phyloP scores from a whole-genome alignment of 306 rosid species.

The Styphnolobium japonicum region DNA sequence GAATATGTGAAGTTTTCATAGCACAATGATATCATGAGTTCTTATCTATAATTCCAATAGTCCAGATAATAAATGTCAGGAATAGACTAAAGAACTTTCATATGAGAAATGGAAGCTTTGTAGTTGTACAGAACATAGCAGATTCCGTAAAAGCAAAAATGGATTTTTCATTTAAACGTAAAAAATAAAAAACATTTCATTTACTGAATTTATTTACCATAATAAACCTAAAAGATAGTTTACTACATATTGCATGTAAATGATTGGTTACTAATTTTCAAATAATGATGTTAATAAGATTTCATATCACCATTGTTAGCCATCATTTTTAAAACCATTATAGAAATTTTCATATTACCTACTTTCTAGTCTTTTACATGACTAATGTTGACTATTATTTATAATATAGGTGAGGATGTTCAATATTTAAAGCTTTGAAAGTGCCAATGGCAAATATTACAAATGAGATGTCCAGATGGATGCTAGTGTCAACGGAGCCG shows the following conservation, averaged over 20 bases:
- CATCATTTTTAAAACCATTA: not conserved
- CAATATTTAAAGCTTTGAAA: not conserved
- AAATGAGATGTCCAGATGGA: not conserved
- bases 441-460: not conserved
- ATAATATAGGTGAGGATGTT: not conserved
- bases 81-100: not conserved
- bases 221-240: not conserved
- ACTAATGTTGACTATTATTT: not conserved
- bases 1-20: not conserved
- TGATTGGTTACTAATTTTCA: not conserved
- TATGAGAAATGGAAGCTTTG: not conserved
- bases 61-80: not conserved
- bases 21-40: not conserved
- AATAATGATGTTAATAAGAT: not conserved
- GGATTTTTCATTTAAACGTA: not conserved
- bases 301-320: not conserved
- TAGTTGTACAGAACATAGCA: no score
- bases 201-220: not conserved
- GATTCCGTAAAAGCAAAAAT: not conserved
- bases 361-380: not conserved
- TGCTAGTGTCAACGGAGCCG: not conserved
- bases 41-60: not conserved
- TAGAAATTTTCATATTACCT: not conserved
- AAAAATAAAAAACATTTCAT: not conserved
- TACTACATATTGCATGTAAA: not conserved